Base-by-base conservation (phyloP, 169 alveolate genomes). In the Miamiensis avidus region DNA sequence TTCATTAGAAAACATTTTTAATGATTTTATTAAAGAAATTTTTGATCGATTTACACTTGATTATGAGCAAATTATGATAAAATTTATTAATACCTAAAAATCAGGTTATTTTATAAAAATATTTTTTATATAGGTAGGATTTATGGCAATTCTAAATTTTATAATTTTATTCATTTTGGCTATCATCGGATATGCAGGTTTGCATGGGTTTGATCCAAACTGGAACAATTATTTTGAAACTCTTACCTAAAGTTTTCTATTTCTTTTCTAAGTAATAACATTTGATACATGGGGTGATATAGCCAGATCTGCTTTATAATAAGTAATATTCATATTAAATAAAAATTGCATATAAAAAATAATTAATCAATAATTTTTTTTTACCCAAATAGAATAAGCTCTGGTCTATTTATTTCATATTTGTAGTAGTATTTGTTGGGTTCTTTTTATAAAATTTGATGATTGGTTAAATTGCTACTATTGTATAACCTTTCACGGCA, bases 231-330 rank as follows among this genome's bases (percentile, higher is more conserved):
- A 74, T 33, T 82, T 82, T 34, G 64, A 82, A n/a, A 32, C 81
- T 82, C 26, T 82, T 1, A 82, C 82, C 15, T 1, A 75, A 20
- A 34, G 82, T 20, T 82, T 74, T 74, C 74, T 82, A 32, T 82
- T 82, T 29, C 34, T 82, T 75, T 34, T 82, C 32, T 82, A 82
- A 74, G 87, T 82, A n/a, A 81, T 82, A 34, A 82, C 87, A 0
- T 82, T 82, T 74, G 87, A 82, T 74, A 74, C 76, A 33, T 82
- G 87, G 87, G 87, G 87, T 27, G 87, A 82, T 82, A 75, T 82
- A 74, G 87, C 87, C 20, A 74, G 87, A 34, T 74, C 49, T 29
- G 82, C 75, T 0, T 73, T 82, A 6, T 29, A 76, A 74, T 11
- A 4, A 11, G 69, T 49, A 49, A 49, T n/a, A n/a, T n/a, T n/a